Evolutionary conservation across 1,284 basidiomycete species (phyloP).

Genomic region (Phylloboletellus chloephorus): DNA sequence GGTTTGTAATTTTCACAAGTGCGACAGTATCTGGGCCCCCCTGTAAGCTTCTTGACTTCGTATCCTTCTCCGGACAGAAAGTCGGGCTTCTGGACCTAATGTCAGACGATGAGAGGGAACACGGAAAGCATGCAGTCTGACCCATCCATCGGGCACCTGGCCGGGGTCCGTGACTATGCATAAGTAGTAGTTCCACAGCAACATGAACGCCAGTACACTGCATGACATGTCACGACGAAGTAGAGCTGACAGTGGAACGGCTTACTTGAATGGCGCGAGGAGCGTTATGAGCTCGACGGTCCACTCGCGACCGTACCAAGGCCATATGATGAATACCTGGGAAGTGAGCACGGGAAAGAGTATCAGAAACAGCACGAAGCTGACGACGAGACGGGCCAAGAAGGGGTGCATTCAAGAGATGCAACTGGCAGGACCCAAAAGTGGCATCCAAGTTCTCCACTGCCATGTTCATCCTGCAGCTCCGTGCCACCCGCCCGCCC

Average conservation of each 20-base stretch:
- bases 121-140: conserved; percentile 33
- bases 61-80: conserved; percentile 61
- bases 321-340: conserved; percentile 89
- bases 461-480: conserved; percentile 22
- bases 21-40: conserved; percentile 76
- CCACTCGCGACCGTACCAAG: conserved; percentile 75
- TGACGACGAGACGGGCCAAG: conserved; percentile 59
- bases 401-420: conserved; percentile 40
- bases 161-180: conserved; percentile 82
- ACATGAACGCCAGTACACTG: conserved; percentile 69
- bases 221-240: conserved; percentile 10
- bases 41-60: conserved; percentile 83
- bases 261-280: conserved; percentile 87
- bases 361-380: conserved; percentile 72
- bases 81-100: conserved; percentile 61
- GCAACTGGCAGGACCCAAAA: conserved; percentile 9
- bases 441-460: conserved; percentile 1
- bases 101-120: conserved; percentile 7
- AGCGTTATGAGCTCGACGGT: conserved; percentile 69
- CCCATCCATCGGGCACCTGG: conserved; percentile 76
- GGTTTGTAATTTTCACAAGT: conserved; percentile 72
- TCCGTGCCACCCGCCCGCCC: conserved; percentile 3
- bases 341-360: conserved; percentile 84
- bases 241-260: conserved; percentile 1
- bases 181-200: conserved; percentile 85